phyloP scores from a whole-genome alignment of 2,329 filamentous ascomycete genomes.

The Trichoderma oligosporum region DNA sequence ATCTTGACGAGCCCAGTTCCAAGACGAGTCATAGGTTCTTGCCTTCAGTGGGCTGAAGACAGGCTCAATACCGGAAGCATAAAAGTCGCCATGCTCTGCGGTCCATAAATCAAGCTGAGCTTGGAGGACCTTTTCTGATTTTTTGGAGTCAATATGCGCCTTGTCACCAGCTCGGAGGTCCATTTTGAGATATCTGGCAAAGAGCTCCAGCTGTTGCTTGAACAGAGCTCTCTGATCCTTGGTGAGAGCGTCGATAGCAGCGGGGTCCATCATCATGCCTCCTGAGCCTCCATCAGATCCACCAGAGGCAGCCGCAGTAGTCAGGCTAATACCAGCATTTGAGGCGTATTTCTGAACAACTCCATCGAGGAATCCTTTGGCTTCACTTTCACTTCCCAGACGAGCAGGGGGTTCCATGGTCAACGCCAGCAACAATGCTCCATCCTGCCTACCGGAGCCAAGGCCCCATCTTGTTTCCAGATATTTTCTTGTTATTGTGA shows the following conservation, averaged over 20 bases:
- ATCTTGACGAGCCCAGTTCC: constrained; percentile 99
- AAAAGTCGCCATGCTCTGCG: constrained; percentile 93
- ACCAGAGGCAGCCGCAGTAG: constrained; percentile 70
- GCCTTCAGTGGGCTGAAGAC: constrained; percentile 92
- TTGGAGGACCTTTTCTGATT: constrained; percentile 83
- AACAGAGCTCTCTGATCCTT: constrained; percentile 95
- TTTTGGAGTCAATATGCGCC: constrained; percentile 76
- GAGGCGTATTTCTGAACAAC: constrained; percentile 85
- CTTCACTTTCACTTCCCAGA: constrained; percentile 83
- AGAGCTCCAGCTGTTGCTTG: constrained; percentile 96
- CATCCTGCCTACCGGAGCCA: constrained; percentile 81
- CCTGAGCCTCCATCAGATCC: constrained; percentile 65
- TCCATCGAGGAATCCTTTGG: constrained; percentile 87
- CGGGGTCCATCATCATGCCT: constrained; percentile 99
- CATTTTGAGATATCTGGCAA: constrained; percentile 94
- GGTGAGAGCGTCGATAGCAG: constrained; percentile 91
- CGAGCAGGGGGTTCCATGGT: constrained; percentile 90
- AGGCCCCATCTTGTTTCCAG: constrained; percentile 92
- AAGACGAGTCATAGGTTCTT: constrained; percentile 93
- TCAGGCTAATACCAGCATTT: constrained; percentile 77
- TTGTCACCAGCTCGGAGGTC: constrained; percentile 96
- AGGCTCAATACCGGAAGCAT: constrained; percentile 89
- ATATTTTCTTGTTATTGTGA: constrained; percentile 92
- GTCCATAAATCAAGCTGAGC: constrained; percentile 93
- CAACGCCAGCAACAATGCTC: constrained; percentile 79